These are phyloP conservation scores for Penicillium sp. DNA, from an alignment of 2,329 filamentous ascomycete genomes.

Conservation along the genomic window DNA sequence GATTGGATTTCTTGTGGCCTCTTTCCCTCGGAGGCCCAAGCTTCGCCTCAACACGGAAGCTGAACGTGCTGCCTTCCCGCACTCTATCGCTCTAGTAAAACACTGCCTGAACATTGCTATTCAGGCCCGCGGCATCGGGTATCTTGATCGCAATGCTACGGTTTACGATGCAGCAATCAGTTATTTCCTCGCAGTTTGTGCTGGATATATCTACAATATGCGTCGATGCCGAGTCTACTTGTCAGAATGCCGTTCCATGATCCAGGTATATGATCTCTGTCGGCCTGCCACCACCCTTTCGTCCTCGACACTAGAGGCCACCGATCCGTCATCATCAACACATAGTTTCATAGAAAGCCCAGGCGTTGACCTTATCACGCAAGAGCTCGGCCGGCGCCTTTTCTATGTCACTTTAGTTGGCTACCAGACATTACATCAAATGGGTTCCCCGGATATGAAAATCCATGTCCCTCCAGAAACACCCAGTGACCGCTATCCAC, in stretches of 20 bases:
- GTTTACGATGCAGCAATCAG: constrained; percentile 46
- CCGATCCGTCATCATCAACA: constrained; percentile 24
- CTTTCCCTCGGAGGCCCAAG: constrained; percentile 45
- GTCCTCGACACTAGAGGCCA: constrained; percentile 15
- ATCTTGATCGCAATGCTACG: constrained; percentile 42
- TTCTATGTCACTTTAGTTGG: constrained; percentile 82
- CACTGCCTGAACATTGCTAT: constrained; percentile 44
- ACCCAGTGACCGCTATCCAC: constrained; percentile 70
- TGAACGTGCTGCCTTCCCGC: constrained; percentile 39
- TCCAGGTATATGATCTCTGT: constrained; percentile 41
- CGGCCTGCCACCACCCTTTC: constrained; percentile 19
- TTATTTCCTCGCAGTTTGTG: constrained; percentile 43
- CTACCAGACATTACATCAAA: constrained; percentile 71
- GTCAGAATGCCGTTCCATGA: constrained; percentile 44
- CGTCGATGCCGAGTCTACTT: constrained; percentile 42
- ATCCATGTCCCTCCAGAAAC: constrained; percentile 73
- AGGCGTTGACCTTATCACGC: constrained; percentile 37
- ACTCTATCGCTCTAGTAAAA: constrained; percentile 43
- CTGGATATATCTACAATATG: constrained; percentile 41
- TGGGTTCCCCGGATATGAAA: constrained; percentile 68
- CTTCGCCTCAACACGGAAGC: constrained; percentile 39
- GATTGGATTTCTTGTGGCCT: constrained; percentile 45
- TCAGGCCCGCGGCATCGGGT: constrained; percentile 44
- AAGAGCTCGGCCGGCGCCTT: constrained; percentile 55
- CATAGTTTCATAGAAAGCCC: constrained; percentile 16